These are phyloP conservation scores for Nakazawaea ernobii DNA, from an alignment of 805 yeast species.

Conservation along the genomic window DNA sequence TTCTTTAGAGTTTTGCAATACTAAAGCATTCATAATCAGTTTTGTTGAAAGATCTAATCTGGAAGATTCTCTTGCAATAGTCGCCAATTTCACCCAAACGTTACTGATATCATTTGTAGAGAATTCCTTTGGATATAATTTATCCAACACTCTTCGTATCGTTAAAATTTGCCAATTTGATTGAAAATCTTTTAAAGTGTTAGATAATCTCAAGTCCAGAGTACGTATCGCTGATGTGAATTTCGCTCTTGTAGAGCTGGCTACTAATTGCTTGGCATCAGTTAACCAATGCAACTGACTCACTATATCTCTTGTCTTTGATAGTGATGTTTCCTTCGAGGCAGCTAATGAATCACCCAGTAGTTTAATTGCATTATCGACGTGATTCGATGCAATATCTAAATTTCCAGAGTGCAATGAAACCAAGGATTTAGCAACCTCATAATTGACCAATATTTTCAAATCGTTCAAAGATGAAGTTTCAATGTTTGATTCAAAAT, in stretches of 20 bases:
- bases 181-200: slow-evolving; percentile 48
- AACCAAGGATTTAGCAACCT: slow-evolving; percentile 58
- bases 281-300: slow-evolving; percentile 55
- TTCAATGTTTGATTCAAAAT: slow-evolving; percentile 31
- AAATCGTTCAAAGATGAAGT: slow-evolving; percentile 43
- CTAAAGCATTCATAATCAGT: slow-evolving; percentile 56
- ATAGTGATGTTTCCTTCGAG: slow-evolving; percentile 43
- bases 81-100: slow-evolving; percentile 55
- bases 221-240: slow-evolving; percentile 6
- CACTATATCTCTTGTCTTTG: slow-evolving; percentile 41
- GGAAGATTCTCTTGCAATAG: slow-evolving; percentile 59
- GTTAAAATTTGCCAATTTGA: slow-evolving; percentile 56
- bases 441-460: slow-evolving; percentile 49
- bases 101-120: slow-evolving; percentile 32
- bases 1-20: slow-evolving; percentile 27
- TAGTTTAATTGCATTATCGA: slow-evolving; percentile 46
- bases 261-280: slow-evolving; percentile 43
- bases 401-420: slow-evolving; percentile 32
- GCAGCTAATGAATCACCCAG: slow-evolving; percentile 57
- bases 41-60: slow-evolving; percentile 70
- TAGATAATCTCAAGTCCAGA: slow-evolving; percentile 19
- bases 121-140: slow-evolving; percentile 10
- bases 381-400: slow-evolving; percentile 29
- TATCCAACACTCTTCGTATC: slow-evolving; percentile 43
- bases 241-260: slow-evolving; percentile 11